A percentile compares a stretch with the other conserved stretches of the same genome.
phyloP scores from a whole-genome alignment of 768 basidiomycete species.

The Boletales sp. region DNA sequence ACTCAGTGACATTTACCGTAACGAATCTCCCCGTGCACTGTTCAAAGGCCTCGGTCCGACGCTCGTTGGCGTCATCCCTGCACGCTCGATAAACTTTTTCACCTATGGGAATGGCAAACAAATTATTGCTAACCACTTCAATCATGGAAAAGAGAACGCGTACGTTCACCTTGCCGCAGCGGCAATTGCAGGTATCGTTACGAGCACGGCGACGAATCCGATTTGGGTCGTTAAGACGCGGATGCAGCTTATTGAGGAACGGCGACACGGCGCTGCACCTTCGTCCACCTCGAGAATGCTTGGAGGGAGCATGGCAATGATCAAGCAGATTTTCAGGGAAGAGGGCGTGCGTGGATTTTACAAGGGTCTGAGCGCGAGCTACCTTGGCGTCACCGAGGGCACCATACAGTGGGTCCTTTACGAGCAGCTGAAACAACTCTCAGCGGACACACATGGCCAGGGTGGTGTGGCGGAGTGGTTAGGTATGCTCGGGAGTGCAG shows the following conservation, averaged over 20 bases:
- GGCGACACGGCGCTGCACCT: slow-evolving; percentile 6
- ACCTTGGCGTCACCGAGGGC: slow-evolving; percentile 92
- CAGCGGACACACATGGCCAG: slow-evolving; percentile 47
- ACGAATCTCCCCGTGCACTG: slow-evolving; percentile 84
- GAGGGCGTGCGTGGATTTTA: slow-evolving; percentile 91
- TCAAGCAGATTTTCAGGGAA: slow-evolving; percentile 69
- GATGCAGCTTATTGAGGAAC: slow-evolving; percentile 63
- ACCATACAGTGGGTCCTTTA: slow-evolving; percentile 98
- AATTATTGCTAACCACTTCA: slow-evolving; percentile 79
- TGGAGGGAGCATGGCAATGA: slow-evolving; percentile 57
- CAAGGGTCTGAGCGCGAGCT: slow-evolving; percentile 91
- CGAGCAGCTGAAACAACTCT: slow-evolving; percentile 81
- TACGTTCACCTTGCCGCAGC: slow-evolving; percentile 86
- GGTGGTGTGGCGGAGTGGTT: slow-evolving; percentile 65
- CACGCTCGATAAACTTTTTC: slow-evolving; percentile 96
- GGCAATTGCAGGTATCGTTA: slow-evolving; percentile 79
- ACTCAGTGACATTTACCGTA: slow-evolving; percentile 78
- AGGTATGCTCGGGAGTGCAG: slow-evolving; percentile 86
- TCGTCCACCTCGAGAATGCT: slow-evolving; percentile 28
- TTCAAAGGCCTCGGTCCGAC: slow-evolving; percentile 96
- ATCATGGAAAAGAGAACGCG: slow-evolving; percentile 72
- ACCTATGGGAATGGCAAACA: slow-evolving; percentile 97
- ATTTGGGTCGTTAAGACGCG: slow-evolving; percentile 99
- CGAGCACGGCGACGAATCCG: slow-evolving; percentile 91
- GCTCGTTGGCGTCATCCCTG: slow-evolving; percentile 91